Evolutionary conservation across 768 basidiomycete genomes (phyloP).

Genomic region (Amanita polypyramis): DNA sequence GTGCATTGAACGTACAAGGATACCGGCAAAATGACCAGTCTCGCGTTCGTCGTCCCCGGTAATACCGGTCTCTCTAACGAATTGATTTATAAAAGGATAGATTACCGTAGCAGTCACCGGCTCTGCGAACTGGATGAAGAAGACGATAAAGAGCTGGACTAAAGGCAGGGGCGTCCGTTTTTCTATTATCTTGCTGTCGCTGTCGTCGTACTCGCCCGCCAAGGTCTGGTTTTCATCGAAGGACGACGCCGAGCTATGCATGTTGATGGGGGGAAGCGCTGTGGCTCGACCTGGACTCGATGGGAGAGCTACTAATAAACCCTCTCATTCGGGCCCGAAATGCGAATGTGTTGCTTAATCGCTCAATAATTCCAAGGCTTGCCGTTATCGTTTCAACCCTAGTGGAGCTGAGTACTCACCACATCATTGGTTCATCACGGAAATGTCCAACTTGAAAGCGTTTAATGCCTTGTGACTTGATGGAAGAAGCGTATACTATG

Average conservation of each 20-base stretch:
- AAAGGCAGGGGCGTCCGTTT: conserved; percentile 19
- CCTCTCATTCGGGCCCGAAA: too few species aligned
- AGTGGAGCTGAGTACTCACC: too few species aligned
- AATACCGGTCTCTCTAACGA: conserved; percentile 24
- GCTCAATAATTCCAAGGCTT: too few species aligned
- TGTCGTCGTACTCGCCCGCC: not conserved
- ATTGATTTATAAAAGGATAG: conserved; percentile 28
- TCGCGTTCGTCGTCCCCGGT: conserved; percentile 25
- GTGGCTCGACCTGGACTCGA: too few species aligned
- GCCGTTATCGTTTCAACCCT: too few species aligned
- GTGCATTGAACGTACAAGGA: conserved; percentile 17
- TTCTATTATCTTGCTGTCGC: not conserved
- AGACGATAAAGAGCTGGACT: conserved; percentile 21
- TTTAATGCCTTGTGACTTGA: too few species aligned
- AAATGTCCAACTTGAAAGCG: too few species aligned
- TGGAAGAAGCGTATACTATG: too few species aligned
- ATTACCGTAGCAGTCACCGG: conserved; percentile 28
- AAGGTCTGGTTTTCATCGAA: not conserved
- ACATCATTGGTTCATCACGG: too few species aligned
- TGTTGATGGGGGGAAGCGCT: not conserved
- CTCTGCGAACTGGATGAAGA: conserved; percentile 23
- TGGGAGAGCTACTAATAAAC: too few species aligned
- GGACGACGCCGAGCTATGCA: not conserved
- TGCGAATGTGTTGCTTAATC: too few species aligned
- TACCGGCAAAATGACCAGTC: conserved; percentile 30